Base-by-base conservation (phyloP, 1,284 basidiomycete species). In the Somion occarium region DNA sequence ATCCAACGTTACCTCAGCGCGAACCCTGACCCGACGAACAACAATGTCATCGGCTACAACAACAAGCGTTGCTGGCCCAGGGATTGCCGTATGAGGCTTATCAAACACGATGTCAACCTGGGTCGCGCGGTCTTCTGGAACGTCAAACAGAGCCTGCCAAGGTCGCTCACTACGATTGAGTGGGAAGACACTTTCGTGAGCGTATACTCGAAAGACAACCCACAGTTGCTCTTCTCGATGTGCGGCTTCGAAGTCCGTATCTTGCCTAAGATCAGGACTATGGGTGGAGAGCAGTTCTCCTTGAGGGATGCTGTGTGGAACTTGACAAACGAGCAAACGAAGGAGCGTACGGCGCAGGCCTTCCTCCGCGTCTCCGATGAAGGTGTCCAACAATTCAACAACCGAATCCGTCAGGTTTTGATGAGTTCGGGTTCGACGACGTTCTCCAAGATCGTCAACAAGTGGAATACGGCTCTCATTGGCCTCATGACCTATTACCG, bases 51-150 rank as follows among this genome's bases (percentile, higher is more conserved):
- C 58, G 96, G 96, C 1, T 99, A 98, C 73, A 98, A 98, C 76
- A 98, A 98, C 75, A 96, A 96, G 70, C 89, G 93, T 52, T 99
- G 97, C 75, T 98, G 97, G 97, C 97, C 97, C 22, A 82, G 95
- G 56, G 97, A 99, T 68, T 98, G 95, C 67, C 88, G 97, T 53
- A 99, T 99, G 97, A 81, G 97, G 30, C 80, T 99, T 52, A 97
- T 98, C 78, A 99, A 99, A 74, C 96, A 99, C 71, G 97, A 99
- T 65, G 97, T 99, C 70, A 99, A 99, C 69, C 78, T 99, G 27
- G 96, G 96, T 26, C 84, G 97, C 58, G 97, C 97, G 4, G 96
- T 98, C 11, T 98, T 98, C 73, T 99, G 96, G 97, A 98, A 98
- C 61, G 93, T 99, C 68, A 98, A 98, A 76, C 96, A 98, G 71